Percentiles rank a stretch among this genome's conserved stretches.
These are phyloP conservation scores for Blastobotrys petasosporus DNA, from an alignment of 1,139 yeast species.

Conservation along the genomic window DNA sequence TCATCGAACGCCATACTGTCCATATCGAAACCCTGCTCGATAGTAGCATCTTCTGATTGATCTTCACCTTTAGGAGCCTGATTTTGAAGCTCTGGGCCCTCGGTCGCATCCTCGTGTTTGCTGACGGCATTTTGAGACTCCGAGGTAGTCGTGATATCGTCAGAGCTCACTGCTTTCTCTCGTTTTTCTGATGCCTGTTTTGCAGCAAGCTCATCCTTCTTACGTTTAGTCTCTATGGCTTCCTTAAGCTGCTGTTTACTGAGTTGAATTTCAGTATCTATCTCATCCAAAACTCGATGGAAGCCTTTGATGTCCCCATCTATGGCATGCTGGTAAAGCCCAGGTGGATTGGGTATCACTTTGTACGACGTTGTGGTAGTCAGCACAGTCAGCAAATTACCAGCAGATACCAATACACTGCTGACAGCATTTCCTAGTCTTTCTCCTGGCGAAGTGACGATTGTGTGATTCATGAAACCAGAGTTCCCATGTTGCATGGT, in stretches of 20 bases:
- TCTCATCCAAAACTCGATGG: conserved; percentile 23
- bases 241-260: conserved; percentile 15
- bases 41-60: conserved; percentile 6
- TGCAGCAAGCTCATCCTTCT: not conserved
- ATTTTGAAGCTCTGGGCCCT: not conserved
- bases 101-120: not conserved
- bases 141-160: no score
- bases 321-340: conserved; percentile 21
- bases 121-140: no score
- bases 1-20: conserved; percentile 15
- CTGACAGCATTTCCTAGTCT: conserved; percentile 1
- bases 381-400: conserved; percentile 23
- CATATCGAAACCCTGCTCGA: not conserved
- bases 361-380: conserved; percentile 18
- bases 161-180: not conserved
- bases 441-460: not conserved
- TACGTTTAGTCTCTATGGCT: conserved; percentile 9
- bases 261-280: conserved; percentile 24
- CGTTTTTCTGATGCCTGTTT: not conserved
- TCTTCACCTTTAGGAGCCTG: conserved; percentile 1
- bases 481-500: not conserved
- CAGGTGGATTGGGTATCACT: conserved; percentile 26
- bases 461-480: not conserved
- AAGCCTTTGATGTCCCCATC: conserved; percentile 21
- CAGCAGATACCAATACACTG: conserved; percentile 23